These are phyloP conservation scores for Lentinula edodes DNA, from an alignment of 768 basidiomycete genomes.

Conservation along the genomic window DNA sequence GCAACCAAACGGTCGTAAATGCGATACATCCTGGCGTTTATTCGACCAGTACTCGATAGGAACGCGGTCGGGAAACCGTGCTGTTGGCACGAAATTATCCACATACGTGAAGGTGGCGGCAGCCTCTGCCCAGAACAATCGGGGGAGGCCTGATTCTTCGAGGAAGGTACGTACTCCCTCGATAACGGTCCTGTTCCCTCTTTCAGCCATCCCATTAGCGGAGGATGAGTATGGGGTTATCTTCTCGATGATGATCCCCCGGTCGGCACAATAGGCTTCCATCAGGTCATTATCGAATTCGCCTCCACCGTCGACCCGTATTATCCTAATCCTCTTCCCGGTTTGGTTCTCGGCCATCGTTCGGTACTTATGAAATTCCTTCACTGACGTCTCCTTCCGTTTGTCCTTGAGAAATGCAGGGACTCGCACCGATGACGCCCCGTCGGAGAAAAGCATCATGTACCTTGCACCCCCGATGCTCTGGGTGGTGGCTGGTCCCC, in stretches of 20 bases:
- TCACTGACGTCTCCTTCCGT: conserved; percentile 10
- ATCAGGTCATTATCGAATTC: conserved; percentile 22
- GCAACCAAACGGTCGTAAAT: neutral
- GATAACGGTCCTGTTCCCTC: conserved; percentile 14
- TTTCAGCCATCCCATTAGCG: conserved; percentile 21
- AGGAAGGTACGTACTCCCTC: conserved; percentile 10
- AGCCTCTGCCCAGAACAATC: neutral
- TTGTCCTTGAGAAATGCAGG: conserved; percentile 19
- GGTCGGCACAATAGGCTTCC: conserved; percentile 7
- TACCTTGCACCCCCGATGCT: conserved; percentile 15
- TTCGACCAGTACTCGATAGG: neutral
- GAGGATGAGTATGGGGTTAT: conserved; percentile 18
- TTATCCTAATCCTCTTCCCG: conserved; percentile 7
- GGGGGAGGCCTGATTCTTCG: neutral
- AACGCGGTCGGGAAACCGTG: neutral
- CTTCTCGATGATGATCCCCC: conserved; percentile 18
- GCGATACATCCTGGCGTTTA: neutral
- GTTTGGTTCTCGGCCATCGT: conserved; percentile 13
- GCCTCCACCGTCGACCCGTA: conserved; percentile 20
- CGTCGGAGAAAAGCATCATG: conserved; percentile 20
- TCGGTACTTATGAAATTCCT: conserved; percentile 12
- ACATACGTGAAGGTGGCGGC: neutral
- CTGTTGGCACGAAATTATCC: neutral
- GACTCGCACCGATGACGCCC: conserved; percentile 9
- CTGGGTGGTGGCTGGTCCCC: conserved; percentile 14